Evolutionary conservation across 345 rosid species (phyloP).

Genomic region (Arabidopsis thaliana): DNA sequence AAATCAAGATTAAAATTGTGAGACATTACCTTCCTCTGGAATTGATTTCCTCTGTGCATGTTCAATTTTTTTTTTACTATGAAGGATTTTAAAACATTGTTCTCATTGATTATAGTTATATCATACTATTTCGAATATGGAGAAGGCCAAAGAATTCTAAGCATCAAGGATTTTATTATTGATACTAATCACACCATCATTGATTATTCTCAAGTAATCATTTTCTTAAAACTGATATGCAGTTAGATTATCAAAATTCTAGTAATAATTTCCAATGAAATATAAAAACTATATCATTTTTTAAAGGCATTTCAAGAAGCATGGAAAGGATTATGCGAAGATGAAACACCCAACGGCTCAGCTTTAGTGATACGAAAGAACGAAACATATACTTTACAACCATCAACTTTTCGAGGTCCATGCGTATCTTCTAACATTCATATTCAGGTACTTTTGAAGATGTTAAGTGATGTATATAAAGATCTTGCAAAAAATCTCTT

Average conservation of each 20-base stretch:
- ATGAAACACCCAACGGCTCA: neutral
- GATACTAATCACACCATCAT: neutral
- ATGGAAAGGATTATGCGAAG: slow-evolving; percentile 34
- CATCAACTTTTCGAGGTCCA: slow-evolving; percentile 36
- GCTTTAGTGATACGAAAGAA: neutral
- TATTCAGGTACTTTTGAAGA: slow-evolving; percentile 25
- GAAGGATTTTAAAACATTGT: slow-evolving; percentile 9
- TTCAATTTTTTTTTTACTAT: neutral
- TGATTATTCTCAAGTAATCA: slow-evolving; percentile 26
- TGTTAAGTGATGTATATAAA: neutral
- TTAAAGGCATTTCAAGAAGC: slow-evolving; percentile 27
- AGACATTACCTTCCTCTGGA: neutral
- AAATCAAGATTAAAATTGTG: neutral
- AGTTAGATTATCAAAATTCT: neutral
- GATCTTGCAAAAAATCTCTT: neutral
- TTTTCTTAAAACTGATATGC: neutral
- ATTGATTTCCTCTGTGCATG: neutral
- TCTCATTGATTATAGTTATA: neutral
- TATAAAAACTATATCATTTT: neutral
- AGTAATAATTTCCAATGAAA: neutral
- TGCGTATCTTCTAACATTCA: slow-evolving; percentile 24
- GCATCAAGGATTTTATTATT: slow-evolving; percentile 14
- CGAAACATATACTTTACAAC: slow-evolving; percentile 20
- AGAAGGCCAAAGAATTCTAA: slow-evolving; percentile 19
- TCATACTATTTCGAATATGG: neutral